Conservation (phyloP, 1,139 yeast species). For the Pichia sp. region DNA sequence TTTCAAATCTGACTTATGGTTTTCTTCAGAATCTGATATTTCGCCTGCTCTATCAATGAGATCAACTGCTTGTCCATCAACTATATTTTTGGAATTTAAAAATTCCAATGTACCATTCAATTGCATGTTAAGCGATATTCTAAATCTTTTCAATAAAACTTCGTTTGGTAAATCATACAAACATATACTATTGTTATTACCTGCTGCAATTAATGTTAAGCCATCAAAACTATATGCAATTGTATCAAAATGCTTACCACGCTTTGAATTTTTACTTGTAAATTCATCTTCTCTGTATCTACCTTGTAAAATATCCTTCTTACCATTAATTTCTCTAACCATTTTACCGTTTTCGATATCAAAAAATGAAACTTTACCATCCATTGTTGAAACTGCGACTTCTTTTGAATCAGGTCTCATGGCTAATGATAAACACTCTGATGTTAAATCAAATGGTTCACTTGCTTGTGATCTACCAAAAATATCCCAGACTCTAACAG, state of each 20-base stretch:
- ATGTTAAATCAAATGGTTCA: conserved; percentile 80
- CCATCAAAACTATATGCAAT: conserved; percentile 90
- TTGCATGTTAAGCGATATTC: conserved; percentile 83
- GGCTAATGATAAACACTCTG: conserved; percentile 80
- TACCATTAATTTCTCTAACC: conserved; percentile 77
- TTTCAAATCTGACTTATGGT: conserved; percentile 52
- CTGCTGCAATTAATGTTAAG: conserved; percentile 79
- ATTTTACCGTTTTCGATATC: conserved; percentile 80
- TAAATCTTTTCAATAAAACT: conserved; percentile 74
- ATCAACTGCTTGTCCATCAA: conserved; percentile 85
- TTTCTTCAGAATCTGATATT: conserved; percentile 74
- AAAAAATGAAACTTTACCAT: conserved; percentile 81
- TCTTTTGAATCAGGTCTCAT: conserved; percentile 91
- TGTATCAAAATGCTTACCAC: conserved; percentile 79
- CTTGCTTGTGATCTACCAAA: conserved; percentile 80
- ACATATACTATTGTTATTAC: conserved; percentile 86
- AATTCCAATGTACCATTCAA: conserved; percentile 80
- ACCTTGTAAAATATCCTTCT: conserved; percentile 82
- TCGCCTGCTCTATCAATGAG: conserved; percentile 82
- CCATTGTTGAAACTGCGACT: conserved; percentile 81
- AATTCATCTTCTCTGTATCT: conserved; percentile 79
- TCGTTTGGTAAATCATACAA: conserved; percentile 84
- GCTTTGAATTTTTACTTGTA: conserved; percentile 68
- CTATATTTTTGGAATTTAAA: conserved; percentile 73
- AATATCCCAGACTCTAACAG: conserved; percentile 88